Base-by-base conservation (phyloP, 2,329 filamentous ascomycete species). In the Helotiales sp. region DNA sequence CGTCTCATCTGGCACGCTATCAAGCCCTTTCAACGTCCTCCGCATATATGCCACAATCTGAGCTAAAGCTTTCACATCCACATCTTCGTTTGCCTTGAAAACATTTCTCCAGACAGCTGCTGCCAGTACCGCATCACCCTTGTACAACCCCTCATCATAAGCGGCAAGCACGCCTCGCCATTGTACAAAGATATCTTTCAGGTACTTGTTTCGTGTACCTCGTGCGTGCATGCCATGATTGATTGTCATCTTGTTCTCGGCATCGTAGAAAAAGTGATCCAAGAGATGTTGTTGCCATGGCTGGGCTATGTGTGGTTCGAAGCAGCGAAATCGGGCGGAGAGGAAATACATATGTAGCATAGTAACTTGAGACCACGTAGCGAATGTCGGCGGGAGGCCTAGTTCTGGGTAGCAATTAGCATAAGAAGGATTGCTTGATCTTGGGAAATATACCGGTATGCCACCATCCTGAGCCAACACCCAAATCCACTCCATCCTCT, bases 281-380 rank as follows among this genome's bases (percentile, higher is more conserved):
- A 95, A 85, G 62, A 99, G 81, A 76, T 96, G 90, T 69, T 92
- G 89, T 73, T 96, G 91, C 86, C 92, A 96, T 57, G 85, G 82
- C 60, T 84, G 81, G 65, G 83, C 80, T 22, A 87, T 82, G 54
- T 80, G 77, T 22, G 90, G 87, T 40, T 55, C 50, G 66, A 97
- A 84, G 73, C 87, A 87, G 63, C 95, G 89, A 67, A 97, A 79
- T 56, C 93, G 89, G 47, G 90, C 89, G 55, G 90, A 89, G 59
- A 98, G 76, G 58, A 97, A 83, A 79, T 96, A 98, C 82, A 99
- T 89, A 79, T 99, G 93, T 58, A 99, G 82, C 81, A 96, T 96
- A 33, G 93, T 95, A 44, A 98, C 88, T 75, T 98, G 93, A 19
- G 92, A 90, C 95, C 95, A 99, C 56, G 90, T 93, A 71, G 88